Conservation (phyloP, 2,329 filamentous ascomycete species). For the Dactylellina sp. region DNA sequence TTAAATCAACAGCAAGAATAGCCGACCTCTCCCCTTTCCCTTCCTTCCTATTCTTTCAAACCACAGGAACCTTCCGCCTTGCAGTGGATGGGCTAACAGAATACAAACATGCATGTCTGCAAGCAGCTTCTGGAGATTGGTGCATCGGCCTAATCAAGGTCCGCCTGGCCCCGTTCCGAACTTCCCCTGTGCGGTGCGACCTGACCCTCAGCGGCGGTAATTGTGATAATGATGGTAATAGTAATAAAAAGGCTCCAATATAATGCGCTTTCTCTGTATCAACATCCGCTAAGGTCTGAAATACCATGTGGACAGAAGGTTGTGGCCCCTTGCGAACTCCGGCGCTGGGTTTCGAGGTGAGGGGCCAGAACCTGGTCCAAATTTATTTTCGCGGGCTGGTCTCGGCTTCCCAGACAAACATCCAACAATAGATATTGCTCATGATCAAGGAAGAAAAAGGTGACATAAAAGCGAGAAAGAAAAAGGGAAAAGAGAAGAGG, state of each 20-base stretch:
- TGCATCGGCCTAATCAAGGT: slow-evolving; percentile 51
- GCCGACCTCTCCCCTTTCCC: slow-evolving; percentile 12
- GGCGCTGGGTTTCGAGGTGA: slow-evolving; percentile 25
- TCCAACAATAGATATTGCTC: not conserved
- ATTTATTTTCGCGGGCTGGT: slow-evolving; percentile 3
- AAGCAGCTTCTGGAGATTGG: not conserved
- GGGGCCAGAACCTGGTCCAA: slow-evolving; percentile 34
- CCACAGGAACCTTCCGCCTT: slow-evolving; percentile 2
- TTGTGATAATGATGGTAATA: slow-evolving; percentile 10
- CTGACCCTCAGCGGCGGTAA: slow-evolving; percentile 42
- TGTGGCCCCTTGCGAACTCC: slow-evolving; percentile 38
- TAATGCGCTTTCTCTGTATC: slow-evolving; percentile 7
- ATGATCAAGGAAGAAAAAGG: too few species aligned
- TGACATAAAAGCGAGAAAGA: too few species aligned
- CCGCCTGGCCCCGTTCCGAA: slow-evolving; percentile 47
- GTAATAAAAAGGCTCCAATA: slow-evolving; percentile 1
- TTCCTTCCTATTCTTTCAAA: too few species aligned
- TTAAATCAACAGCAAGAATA: slow-evolving; percentile 33
- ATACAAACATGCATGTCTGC: not conserved
- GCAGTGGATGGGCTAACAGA: slow-evolving; percentile 13
- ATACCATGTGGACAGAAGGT: slow-evolving; percentile 17
- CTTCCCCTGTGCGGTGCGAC: slow-evolving; percentile 27
- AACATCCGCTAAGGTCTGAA: not conserved
- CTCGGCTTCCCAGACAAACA: slow-evolving; percentile 4
- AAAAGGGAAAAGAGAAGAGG: too few species aligned